Evolutionary conservation across 805 yeast genomes (phyloP), one percentile per base, ranked within the genome.

Genomic region (Teunomyces lycoperdinae): DNA sequence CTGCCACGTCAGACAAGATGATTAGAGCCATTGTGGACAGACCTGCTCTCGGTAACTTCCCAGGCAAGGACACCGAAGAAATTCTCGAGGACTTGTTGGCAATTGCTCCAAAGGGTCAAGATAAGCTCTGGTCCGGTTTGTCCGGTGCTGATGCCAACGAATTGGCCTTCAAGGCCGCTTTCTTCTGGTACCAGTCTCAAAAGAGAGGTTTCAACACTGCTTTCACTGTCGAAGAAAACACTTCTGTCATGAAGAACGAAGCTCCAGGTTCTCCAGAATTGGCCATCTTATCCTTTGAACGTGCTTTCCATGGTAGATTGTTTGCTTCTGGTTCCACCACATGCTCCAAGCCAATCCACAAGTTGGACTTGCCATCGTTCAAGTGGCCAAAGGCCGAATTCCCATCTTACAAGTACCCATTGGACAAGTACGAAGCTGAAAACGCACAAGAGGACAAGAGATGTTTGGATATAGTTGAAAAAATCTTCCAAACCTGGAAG

Each of bases 381-480:
- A 81, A 88, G 63, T 91, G 97, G 97, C 98, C 98, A 63, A 90
- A 87, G 67, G 97, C 97, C 48, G 89, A 89, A 53, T 91, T 84
- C 76, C 98, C 98, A 54, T 58, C 78, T 44, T 84, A 89, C 70
- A 74, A 84, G 68, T 91, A 89, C 68, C 98, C 98, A 50, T 78
- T 90, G 61, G 91, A 82, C 47, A 77, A 80, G 44, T 63, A 82
- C 64, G 81, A 63, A 36, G 82, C 74, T 42, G 82, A 71, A 56
- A 91, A 91, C 79, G 71, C 74, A 43, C 67, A 74, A 44, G 97
- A 90, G 72, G 98, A 91, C 70, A 81, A 76, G 51, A 79, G 94
- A 62, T 88, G 96, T 67, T 77, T 91, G 54, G 79, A 73, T 42
- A 81, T 81, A 55, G 89, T 90, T 50, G 96, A 89, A 63, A 74